Evolutionary conservation across 192 early-diverging fungal species (phyloP).

Genomic region (Diversispora eburnea): DNA sequence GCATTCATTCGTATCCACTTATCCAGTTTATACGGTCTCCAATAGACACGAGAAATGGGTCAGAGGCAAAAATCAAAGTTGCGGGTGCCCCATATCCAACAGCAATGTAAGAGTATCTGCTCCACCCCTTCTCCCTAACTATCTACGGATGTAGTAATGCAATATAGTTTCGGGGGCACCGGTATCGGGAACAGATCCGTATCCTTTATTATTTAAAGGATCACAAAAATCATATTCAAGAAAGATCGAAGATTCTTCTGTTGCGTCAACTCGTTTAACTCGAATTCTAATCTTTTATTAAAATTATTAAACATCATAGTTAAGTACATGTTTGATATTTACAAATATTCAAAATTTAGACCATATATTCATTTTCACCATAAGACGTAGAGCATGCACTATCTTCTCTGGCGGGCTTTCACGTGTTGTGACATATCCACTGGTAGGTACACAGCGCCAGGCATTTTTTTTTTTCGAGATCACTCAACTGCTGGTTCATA

Average conservation of each 20-base stretch:
- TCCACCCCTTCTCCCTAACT: not conserved
- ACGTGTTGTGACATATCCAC: not conserved
- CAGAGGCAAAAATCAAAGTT: not conserved
- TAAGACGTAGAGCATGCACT: not conserved
- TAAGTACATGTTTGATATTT: not conserved
- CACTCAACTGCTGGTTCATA: not conserved
- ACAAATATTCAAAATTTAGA: not conserved
- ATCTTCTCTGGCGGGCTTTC: not conserved
- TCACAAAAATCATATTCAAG: not conserved
- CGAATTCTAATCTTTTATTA: not conserved
- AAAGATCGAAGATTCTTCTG: not conserved
- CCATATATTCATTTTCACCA: not conserved
- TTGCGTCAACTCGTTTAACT: not conserved
- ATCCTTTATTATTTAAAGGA: not conserved
- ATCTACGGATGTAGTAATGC: not conserved
- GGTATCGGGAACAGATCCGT: not conserved
- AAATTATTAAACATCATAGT: not conserved
- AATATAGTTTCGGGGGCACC: not conserved
- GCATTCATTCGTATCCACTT: not conserved
- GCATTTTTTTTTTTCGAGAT: not conserved
- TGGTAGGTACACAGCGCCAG: no score
- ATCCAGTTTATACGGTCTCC: not conserved
- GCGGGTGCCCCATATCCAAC: not conserved
- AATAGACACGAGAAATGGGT: not conserved
- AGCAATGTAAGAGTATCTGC: not conserved